Evolutionary conservation across 2,329 filamentous ascomycete genomes (phyloP).

Genomic region (Cercospora janseana): DNA sequence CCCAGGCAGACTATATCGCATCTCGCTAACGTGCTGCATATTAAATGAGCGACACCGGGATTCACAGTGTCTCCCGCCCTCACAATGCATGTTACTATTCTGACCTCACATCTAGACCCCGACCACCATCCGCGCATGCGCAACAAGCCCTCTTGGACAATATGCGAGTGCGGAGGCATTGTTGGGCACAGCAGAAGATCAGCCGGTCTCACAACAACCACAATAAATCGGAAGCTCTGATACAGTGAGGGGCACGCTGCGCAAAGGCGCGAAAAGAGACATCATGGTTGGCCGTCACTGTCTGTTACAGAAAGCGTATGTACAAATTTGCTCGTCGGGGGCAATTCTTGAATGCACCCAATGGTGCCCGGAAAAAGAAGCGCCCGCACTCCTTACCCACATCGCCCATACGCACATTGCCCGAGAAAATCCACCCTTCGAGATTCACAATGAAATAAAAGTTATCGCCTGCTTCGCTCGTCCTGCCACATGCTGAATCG

Average conservation of each 20-base stretch:
- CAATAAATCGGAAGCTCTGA: no score
- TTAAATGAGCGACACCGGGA: conserved; percentile 4
- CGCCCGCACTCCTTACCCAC: conserved; percentile 1
- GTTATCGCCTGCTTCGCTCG: not conserved
- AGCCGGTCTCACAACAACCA: no score
- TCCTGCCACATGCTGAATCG: conserved; percentile 9
- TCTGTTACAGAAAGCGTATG: conserved; percentile 5
- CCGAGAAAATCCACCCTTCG: not conserved
- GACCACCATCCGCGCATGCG: no score
- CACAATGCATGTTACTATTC: not conserved
- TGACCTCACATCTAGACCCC: conserved; percentile 1
- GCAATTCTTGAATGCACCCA: conserved; percentile 1
- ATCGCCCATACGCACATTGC: not conserved
- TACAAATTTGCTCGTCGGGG: not conserved
- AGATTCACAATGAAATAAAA: not conserved
- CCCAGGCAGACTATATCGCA: not conserved
- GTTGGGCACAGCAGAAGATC: no score
- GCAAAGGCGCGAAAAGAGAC: no score
- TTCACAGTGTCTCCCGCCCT: not conserved
- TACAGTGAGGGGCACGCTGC: no score
- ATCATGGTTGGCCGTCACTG: not conserved
- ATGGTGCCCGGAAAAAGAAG: not conserved
- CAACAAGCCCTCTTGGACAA: no score
- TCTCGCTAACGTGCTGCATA: not conserved
- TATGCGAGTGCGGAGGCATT: no score